A percentile compares a stretch with the other conserved stretches of the same genome.
Conservation (phyloP, 345 rosid species). For the Eucalyptus camaldulensis region DNA sequence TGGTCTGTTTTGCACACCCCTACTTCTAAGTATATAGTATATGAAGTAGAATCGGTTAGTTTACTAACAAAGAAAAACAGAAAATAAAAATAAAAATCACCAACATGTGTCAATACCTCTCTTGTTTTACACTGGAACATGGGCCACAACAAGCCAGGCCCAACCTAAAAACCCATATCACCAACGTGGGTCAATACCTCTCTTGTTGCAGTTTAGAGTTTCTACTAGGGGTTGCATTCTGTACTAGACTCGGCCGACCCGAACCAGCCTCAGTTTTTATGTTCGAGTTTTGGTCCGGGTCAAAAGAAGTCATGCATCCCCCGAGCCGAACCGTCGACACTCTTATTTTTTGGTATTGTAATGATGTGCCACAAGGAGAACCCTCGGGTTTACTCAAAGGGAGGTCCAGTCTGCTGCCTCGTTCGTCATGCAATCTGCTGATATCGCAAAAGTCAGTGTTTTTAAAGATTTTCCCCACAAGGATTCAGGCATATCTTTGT, state of each 20-base stretch:
- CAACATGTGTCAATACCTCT: neutral
- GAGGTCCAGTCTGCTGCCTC: no score
- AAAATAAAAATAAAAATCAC: neutral
- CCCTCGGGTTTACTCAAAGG: neutral
- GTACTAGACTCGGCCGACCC: neutral
- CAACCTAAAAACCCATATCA: neutral
- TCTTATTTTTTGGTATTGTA: neutral
- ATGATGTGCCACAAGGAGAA: neutral
- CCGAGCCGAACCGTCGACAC: neutral
- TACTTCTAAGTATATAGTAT: neutral
- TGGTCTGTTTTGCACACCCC: accelerated
- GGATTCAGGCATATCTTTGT: no score
- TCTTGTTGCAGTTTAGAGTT: neutral
- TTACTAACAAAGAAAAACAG: neutral
- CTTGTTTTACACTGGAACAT: neutral
- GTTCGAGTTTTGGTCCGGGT: neutral
- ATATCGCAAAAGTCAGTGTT: no score
- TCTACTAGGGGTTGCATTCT: neutral
- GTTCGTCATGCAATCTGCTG: no score
- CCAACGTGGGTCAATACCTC: no score
- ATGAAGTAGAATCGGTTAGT: neutral
- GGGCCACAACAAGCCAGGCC: neutral
- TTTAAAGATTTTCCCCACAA: no score
- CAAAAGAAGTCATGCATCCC: no score
- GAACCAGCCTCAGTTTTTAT: neutral